Conservation (phyloP, 73 alveolate genomes). For the Tetrahymena malaccensis region DNA sequence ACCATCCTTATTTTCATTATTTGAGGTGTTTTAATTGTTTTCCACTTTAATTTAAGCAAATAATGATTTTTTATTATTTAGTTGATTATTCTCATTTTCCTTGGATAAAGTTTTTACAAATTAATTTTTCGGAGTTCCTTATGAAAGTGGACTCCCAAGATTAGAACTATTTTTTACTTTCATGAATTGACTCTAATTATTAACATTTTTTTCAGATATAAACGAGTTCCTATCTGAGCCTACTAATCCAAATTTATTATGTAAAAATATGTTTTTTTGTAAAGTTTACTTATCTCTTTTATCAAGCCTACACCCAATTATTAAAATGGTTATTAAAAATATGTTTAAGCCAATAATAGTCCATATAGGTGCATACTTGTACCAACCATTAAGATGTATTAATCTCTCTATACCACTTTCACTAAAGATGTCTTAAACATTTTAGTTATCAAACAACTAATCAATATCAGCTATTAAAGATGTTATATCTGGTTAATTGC, state of each 20-base stretch:
- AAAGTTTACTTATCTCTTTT: neutral
- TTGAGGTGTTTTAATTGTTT: neutral
- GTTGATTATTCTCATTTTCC: too few relatives aligned
- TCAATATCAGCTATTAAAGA: neutral
- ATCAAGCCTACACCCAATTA: neutral
- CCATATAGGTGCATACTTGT: neutral
- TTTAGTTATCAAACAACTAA: neutral
- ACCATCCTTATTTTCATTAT: neutral
- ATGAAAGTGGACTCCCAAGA: neutral
- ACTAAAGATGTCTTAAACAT: neutral
- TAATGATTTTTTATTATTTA: neutral
- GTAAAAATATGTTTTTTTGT: neutral
- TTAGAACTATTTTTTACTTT: too few relatives aligned
- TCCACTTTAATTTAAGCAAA: neutral
- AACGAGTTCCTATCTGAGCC: neutral
- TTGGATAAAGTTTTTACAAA: neutral
- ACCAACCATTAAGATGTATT: neutral
- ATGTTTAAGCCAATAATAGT: neutral
- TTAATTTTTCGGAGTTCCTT: too few relatives aligned
- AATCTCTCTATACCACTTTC: neutral
- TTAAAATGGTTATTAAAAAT: neutral
- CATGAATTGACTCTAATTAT: too few relatives aligned
- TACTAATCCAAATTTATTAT: too few relatives aligned
- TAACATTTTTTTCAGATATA: neutral
- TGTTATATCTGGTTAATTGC: neutral